Percentiles rank a stretch among this genome's conserved stretches.
Conservation (phyloP, 192 early-diverging fungal species). For the Dissophora ornata region DNA sequence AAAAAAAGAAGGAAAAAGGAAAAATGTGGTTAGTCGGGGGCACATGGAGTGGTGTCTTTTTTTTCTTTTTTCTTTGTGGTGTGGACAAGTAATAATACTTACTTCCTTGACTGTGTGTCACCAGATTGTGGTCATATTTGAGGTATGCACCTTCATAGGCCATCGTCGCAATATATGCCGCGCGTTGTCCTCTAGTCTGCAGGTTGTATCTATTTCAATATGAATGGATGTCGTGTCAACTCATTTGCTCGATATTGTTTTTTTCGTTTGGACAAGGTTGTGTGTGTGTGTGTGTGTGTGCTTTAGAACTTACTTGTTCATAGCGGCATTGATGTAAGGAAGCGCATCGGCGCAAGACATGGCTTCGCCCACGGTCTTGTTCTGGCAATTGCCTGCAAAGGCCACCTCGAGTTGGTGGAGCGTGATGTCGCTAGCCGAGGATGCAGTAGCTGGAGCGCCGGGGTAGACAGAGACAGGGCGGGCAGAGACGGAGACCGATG, state of each 20-base stretch:
- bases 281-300: too few species aligned
- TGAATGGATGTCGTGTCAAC: not conserved
- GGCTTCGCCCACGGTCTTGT: conserved; percentile 9
- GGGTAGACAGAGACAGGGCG: not conserved
- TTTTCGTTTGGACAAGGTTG: too few species aligned
- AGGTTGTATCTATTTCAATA: conserved; percentile 13
- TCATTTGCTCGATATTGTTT: too few species aligned
- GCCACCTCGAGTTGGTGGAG: conserved; percentile 21
- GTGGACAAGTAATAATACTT: conserved; percentile 2
- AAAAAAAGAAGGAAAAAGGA: not conserved
- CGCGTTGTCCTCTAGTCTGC: conserved; percentile 38
- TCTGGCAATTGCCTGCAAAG: conserved; percentile 22
- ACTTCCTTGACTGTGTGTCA: conserved; percentile 33
- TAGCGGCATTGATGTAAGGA: conserved; percentile 38
- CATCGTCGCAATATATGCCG: conserved; percentile 46
- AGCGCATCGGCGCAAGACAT: conserved; percentile 41
- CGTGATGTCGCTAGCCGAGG: not conserved
- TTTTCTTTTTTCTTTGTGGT: too few species aligned
- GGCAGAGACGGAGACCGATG: not conserved
- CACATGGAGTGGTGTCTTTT: not conserved
- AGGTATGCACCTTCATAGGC: conserved; percentile 36
- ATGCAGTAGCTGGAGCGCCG: too few species aligned
- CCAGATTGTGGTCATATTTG: conserved; percentile 28
- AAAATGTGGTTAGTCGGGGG: not conserved
- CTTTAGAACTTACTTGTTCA: conserved; percentile 26